Percentiles rank a stretch among this genome's conserved stretches.
Conservation (phyloP, 495 filamentous ascomycete genomes). For the Neurospora sp. region DNA sequence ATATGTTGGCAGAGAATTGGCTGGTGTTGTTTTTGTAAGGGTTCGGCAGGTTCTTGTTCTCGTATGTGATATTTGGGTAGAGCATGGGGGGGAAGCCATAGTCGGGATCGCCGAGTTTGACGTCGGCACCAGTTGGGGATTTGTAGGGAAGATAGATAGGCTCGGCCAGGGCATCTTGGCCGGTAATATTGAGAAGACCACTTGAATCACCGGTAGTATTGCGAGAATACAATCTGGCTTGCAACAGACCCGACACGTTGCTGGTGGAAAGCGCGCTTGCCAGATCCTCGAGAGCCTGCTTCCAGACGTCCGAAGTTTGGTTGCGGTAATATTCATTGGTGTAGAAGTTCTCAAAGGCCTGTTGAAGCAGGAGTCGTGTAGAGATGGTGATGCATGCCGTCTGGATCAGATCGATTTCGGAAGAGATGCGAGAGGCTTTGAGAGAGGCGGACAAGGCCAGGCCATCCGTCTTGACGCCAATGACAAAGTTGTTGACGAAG, state of each 20-base stretch:
- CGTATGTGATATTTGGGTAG: conserved; percentile 68
- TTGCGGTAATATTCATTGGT: conserved; percentile 23
- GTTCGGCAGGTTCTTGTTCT: conserved; percentile 27
- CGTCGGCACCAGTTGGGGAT: conserved; percentile 43
- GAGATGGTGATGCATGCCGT: conserved; percentile 55
- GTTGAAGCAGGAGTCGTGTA: conserved; percentile 58
- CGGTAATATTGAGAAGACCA: conserved; percentile 54
- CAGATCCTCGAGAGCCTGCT: conserved; percentile 45
- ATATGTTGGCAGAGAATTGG: conserved; percentile 29
- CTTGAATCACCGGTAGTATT: conserved; percentile 43
- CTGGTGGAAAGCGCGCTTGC: conserved; percentile 47
- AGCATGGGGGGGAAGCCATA: conserved; percentile 56
- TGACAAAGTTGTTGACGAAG: conserved; percentile 66
- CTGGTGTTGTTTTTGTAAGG: conserved; percentile 25
- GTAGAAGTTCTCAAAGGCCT: conserved; percentile 52
- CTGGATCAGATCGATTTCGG: conserved; percentile 64
- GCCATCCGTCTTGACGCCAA: conserved; percentile 45
- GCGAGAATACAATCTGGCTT: conserved; percentile 56
- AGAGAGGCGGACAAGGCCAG: conserved; percentile 72
- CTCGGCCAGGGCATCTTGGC: conserved; percentile 14
- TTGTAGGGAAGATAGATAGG: conserved; percentile 48
- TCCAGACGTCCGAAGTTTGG: conserved; percentile 39
- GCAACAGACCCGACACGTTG: conserved; percentile 47
- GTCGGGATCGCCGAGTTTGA: conserved; percentile 47
- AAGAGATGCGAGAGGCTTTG: conserved; percentile 72